A percentile compares a stretch with the other conserved stretches of the same genome.
Conservation (phyloP, 805 yeast genomes). For the Starmerella vitae region DNA sequence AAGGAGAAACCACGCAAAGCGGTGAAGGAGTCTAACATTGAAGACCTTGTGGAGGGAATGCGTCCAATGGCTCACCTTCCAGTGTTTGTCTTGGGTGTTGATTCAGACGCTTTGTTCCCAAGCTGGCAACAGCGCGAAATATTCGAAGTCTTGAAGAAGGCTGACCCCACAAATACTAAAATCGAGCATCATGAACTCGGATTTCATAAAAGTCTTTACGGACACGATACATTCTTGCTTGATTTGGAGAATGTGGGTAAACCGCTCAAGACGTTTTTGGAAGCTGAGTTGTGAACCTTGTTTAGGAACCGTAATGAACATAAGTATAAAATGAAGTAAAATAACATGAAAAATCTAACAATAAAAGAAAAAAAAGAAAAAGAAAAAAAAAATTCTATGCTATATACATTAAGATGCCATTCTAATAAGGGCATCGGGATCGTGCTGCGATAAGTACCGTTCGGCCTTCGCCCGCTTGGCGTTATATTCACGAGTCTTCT, state of each 20-base stretch:
- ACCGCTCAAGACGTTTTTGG: constrained; percentile 55
- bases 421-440: constrained; percentile 18
- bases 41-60: constrained; percentile 58
- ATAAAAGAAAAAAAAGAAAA: too few relatives aligned
- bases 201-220: constrained; percentile 63
- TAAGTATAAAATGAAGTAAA: neutral
- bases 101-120: constrained; percentile 81
- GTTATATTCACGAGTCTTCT: constrained; percentile 17
- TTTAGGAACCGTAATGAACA: neutral
- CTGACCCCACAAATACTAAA: constrained; percentile 25
- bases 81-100: constrained; percentile 77
- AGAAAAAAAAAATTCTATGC: neutral
- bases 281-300: constrained; percentile 8
- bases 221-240: constrained; percentile 81
- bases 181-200: constrained; percentile 62
- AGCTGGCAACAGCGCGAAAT: constrained; percentile 89
- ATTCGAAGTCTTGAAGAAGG: constrained; percentile 37
- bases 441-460: constrained; percentile 21
- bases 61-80: constrained; percentile 46
- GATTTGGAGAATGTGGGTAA: constrained; percentile 69
- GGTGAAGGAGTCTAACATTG: constrained; percentile 25
- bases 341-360: neutral
- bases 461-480: constrained; percentile 21
- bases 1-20: constrained; percentile 36
- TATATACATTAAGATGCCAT: constrained; percentile 1